phyloP scores from a whole-genome alignment of 495 filamentous ascomycete species.

The Aspergillus biplanus region DNA sequence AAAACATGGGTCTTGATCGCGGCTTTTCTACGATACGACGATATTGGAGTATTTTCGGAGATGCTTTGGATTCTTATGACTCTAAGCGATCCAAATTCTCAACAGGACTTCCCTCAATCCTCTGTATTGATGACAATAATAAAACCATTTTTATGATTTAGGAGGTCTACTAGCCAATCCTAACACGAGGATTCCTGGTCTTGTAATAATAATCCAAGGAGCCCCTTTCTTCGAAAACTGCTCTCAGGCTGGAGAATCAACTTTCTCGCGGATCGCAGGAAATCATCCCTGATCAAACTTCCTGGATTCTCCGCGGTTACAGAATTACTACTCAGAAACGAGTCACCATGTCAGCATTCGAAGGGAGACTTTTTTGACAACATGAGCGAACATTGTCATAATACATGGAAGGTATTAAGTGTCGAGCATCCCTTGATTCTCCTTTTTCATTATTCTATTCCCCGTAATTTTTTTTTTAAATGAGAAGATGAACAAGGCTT shows the following conservation, averaged over 20 bases:
- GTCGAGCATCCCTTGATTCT: slow-evolving; percentile 18
- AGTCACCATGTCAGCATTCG: neutral
- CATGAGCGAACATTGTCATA: too few species aligned
- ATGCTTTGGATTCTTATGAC: neutral
- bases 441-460: slow-evolving; percentile 1
- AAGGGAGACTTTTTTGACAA: neutral
- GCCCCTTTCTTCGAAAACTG: slow-evolving; percentile 14
- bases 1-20: slow-evolving; percentile 4
- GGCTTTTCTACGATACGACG: neutral
- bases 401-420: too few species aligned
- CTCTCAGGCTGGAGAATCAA: too few species aligned
- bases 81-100: too few species aligned
- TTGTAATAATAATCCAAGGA: neutral
- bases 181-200: neutral
- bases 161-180: slow-evolving; percentile 12
- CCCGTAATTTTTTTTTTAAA: neutral
- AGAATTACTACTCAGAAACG: slow-evolving; percentile 13
- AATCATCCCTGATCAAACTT: neutral
- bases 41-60: neutral
- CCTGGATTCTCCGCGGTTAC: slow-evolving; percentile 19
- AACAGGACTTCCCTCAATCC: too few species aligned
- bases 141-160: neutral
- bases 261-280: neutral
- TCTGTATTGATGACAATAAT: neutral
- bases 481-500: neutral